A percentile compares a stretch with the other conserved stretches of the same genome.
Evolutionary conservation across 768 basidiomycete species (phyloP).

Genomic region (Boletellus sp.): DNA sequence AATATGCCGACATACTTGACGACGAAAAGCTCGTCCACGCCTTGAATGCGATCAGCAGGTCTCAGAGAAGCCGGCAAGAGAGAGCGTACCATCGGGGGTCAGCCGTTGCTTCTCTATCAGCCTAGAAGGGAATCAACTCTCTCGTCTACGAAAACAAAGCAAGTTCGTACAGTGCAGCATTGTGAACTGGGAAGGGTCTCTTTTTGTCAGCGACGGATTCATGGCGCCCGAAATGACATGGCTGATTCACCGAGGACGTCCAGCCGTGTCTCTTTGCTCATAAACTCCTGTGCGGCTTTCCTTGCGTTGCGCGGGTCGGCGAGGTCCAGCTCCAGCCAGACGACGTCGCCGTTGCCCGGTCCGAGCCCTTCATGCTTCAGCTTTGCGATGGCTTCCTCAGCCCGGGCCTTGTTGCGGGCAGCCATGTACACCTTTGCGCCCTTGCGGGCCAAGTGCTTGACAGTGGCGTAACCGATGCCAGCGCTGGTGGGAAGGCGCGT

Average conservation of each 20-base stretch:
- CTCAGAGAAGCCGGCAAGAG: not conserved
- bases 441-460: conserved; percentile 46
- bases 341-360: conserved; percentile 43
- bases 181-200: conserved; percentile 43
- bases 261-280: conserved; percentile 47
- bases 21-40: conserved; percentile 38
- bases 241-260: conserved; percentile 47
- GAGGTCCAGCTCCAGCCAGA: conserved; percentile 52
- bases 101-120: conserved; percentile 17
- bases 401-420: conserved; percentile 45
- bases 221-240: not conserved
- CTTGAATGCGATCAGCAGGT: conserved; percentile 18
- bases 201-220: not conserved
- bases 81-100: conserved; percentile 26
- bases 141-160: not conserved
- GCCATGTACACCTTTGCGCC: conserved; percentile 62
- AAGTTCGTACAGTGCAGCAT: conserved; percentile 45
- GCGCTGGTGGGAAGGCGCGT: conserved; percentile 24
- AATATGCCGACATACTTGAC: conserved; percentile 37
- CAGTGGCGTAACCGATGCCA: conserved; percentile 50
- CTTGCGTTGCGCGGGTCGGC: conserved; percentile 45
- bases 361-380: conserved; percentile 43
- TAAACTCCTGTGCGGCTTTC: conserved; percentile 45
- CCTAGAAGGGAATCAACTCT: conserved; percentile 15
- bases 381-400: conserved; percentile 44